phyloP scores from a whole-genome alignment of 768 basidiomycete species.

The Ramaria rubella region DNA sequence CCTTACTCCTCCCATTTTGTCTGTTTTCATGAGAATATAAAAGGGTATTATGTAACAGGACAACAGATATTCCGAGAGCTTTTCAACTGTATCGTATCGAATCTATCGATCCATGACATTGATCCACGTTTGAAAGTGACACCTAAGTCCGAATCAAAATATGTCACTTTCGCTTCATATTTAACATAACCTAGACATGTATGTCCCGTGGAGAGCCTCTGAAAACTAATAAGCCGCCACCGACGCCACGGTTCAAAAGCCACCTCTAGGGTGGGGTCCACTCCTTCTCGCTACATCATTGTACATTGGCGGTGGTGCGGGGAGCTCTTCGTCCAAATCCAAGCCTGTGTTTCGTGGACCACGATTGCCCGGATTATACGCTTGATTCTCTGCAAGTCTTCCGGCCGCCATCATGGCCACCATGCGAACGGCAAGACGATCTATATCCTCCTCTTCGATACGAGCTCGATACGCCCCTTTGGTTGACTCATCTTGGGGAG shows the following conservation, averaged over 20 bases:
- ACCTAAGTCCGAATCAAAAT: too few species aligned
- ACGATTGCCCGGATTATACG: background rate
- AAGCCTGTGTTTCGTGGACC: background rate
- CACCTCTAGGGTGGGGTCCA: background rate
- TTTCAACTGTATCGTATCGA: too few species aligned
- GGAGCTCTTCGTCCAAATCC: background rate
- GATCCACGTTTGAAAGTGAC: too few species aligned
- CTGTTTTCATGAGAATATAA: too few species aligned
- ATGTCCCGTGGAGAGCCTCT: background rate
- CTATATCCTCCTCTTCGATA: constrained; percentile 9
- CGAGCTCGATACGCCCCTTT: background rate
- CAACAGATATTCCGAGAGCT: too few species aligned
- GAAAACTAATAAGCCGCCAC: background rate
- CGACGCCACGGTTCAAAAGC: background rate
- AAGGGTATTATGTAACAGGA: too few species aligned
- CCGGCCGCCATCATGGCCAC: constrained; percentile 10
- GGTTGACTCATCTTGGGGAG: background rate
- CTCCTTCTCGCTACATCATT: background rate
- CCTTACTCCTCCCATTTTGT: too few species aligned
- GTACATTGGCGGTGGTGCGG: constrained; percentile 4
- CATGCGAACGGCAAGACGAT: constrained; percentile 7
- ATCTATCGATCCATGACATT: too few species aligned
- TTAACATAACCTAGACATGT: too few species aligned
- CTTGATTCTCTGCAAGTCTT: constrained; percentile 4
- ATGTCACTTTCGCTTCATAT: too few species aligned